Conservation (phyloP, 257 asterid species). For the Fraxinus pennsylvanica region DNA sequence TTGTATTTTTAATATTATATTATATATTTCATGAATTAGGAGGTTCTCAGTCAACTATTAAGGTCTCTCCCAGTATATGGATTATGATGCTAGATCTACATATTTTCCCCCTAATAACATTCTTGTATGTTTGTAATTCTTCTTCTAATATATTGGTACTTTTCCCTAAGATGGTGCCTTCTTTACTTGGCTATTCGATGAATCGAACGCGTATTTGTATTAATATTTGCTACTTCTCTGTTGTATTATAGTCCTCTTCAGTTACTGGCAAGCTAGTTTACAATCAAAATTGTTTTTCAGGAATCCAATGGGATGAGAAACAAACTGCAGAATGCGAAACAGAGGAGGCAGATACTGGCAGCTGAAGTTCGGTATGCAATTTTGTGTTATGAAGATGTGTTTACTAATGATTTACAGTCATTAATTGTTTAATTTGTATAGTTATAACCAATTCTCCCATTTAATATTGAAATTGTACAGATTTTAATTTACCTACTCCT, state of each 20-base stretch:
- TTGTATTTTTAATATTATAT: not conserved
- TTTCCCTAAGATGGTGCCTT: not conserved
- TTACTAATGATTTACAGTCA: not conserved
- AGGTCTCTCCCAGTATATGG: not conserved
- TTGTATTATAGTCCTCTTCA: not conserved
- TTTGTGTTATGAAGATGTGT: not conserved
- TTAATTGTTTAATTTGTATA: not conserved
- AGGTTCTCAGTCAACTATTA: not conserved
- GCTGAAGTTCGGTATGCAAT: slow-evolving; percentile 78
- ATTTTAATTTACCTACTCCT: too few relatives aligned
- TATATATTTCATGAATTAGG: not conserved
- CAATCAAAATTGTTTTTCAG: slow-evolving; percentile 35
- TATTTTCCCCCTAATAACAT: not conserved
- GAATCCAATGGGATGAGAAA: slow-evolving; percentile 49
- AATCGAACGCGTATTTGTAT: not conserved
- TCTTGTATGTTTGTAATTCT: not conserved
- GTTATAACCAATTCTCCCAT: too few relatives aligned
- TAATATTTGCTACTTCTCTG: not conserved
- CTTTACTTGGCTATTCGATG: not conserved
- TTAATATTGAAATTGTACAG: too few relatives aligned
- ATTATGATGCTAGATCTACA: not conserved
- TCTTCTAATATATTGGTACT: not conserved
- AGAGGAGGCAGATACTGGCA: slow-evolving; percentile 55
- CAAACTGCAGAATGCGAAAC: slow-evolving; percentile 58
- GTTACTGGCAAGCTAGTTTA: not conserved